Base-by-base conservation (phyloP, 2,329 filamentous ascomycete genomes). In the Fusarium sp. region DNA sequence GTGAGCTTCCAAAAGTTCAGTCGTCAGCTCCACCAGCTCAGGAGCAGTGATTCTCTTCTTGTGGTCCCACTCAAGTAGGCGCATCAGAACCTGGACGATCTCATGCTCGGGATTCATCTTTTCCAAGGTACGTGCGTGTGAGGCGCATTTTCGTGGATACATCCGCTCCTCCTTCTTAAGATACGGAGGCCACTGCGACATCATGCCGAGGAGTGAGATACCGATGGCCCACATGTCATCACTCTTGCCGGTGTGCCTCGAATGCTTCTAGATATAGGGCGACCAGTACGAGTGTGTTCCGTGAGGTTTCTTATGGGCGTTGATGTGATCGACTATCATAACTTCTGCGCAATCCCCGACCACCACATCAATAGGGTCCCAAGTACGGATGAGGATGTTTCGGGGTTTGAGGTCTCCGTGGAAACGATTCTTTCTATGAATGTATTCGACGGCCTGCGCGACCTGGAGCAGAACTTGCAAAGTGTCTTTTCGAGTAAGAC, bases 151-250 rank as follows among this genome's bases (percentile, higher is more conserved):
- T 10, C 45, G 47, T 0, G 74, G 67, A 47, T 76, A 78, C n/a
- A 63, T 46, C 9, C 52, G 57, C 11, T 69, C 68, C 5, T 69
- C 51, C 18, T 67, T 59, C 4, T 53, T 57, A 6, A 50, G 48
- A 8, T 72, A 54, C 33, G 15, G 43, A 14, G 76, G 77, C 69
- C 54, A 69, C 59, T 77, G 77, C 11, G 52, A 66, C 50, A 77
- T 63, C 75, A 78, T 75, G 2, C 67, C 72, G 14, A 78, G 67
- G 20, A 76, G 42, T 5, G 75, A 72, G 17, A 78, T 58, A 1
- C 77, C 77, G 9, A 79, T 58, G 6, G 77, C 77, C 77, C 77
- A 78, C 6, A 78, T 68, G n/a, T 79, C 77, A 36, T 78, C 77
- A 9, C 65, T 67, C 14, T 63, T 60, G 1, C 76, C 76, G 6